Conservation (phyloP, 305 asterid genomes). For the Fraxinus floribunda region DNA sequence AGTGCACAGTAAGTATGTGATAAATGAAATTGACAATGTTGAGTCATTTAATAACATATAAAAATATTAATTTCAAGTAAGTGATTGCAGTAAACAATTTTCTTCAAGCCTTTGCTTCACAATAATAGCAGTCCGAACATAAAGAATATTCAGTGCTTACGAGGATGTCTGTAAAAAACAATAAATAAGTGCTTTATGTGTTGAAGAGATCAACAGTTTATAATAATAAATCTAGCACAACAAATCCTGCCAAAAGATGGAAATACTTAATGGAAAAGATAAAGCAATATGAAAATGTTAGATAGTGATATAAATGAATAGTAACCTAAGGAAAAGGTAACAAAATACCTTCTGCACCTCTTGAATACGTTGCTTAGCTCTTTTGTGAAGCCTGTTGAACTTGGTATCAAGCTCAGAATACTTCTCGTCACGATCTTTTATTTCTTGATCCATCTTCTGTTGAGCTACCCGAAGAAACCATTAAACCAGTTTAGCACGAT, state of each 20-base stretch:
- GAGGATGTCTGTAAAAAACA: neutral
- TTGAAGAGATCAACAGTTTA: neutral
- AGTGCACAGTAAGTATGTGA: neutral
- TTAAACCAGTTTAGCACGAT: neutral
- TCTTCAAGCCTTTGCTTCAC: neutral
- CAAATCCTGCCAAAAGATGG: constrained; percentile 1
- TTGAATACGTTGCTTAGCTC: constrained; percentile 99
- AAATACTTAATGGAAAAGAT: constrained; percentile 44
- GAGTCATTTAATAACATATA: neutral
- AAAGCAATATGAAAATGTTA: neutral
- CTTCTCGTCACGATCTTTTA: constrained; percentile 86
- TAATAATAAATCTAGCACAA: constrained; percentile 24
- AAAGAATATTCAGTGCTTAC: neutral
- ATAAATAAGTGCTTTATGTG: neutral
- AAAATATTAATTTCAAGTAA: neutral
- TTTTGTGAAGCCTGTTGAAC: constrained; percentile 95
- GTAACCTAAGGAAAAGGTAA: constrained; percentile 10
- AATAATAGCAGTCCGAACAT: neutral
- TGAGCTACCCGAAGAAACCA: neutral
- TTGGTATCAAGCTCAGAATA: constrained; percentile 86
- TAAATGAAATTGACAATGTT: neutral
- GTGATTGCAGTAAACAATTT: neutral
- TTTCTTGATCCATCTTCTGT: constrained; percentile 47
- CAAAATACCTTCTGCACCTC: constrained; percentile 87
- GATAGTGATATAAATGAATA: constrained; percentile 6